Base-by-base conservation (phyloP, 2,329 filamentous ascomycete genomes). In the Phyllosticta citriasiana region DNA sequence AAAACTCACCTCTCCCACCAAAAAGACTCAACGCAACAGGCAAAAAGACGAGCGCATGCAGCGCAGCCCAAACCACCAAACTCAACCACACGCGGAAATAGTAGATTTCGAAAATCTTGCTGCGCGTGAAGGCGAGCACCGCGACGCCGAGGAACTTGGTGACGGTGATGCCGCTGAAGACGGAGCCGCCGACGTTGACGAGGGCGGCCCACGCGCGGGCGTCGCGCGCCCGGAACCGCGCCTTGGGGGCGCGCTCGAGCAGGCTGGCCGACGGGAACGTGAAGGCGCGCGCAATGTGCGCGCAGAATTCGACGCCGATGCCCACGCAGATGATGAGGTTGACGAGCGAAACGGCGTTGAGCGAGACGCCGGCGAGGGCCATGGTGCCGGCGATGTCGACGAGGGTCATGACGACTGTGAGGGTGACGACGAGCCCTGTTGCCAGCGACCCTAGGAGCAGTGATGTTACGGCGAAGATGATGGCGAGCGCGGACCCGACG, bases 91-190 rank as follows among this genome's bases (percentile, higher is more conserved):
- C 89, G 53, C 94, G 84, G 81, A 99, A 99, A 76, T 99, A 99
- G 77, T 99, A 99, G 62, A 99, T 91, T 78, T 99, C 95, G 69
- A 99, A 99, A 70, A 99, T 99, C 83, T 97, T 99, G 74, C 90
- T 96, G 57, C 89, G 81, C 7, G 94, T 99, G 70, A 97, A 99
- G 0, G 94, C 94, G 22, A 99, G 79, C 40, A 99, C 94, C 54
- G 83, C 87, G 0, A 99, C 93, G 3, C 94, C 94, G 1, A 99
- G 79, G 1, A 99, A 82, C 76, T 99, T 99, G 2, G 94, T 99
- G 58, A 99, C 81, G 0, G 93, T 97, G 72, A 99, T 99, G 2
- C 94, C 94, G 33, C 89, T 95, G 70, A 99, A 95, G 12, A 99
- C 95, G 54, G 89, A 94, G 5, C 89, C 90, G 2, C 94, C 94